phyloP scores from a whole-genome alignment of 441 rosid genomes.

The Eutrema salsugineum region DNA sequence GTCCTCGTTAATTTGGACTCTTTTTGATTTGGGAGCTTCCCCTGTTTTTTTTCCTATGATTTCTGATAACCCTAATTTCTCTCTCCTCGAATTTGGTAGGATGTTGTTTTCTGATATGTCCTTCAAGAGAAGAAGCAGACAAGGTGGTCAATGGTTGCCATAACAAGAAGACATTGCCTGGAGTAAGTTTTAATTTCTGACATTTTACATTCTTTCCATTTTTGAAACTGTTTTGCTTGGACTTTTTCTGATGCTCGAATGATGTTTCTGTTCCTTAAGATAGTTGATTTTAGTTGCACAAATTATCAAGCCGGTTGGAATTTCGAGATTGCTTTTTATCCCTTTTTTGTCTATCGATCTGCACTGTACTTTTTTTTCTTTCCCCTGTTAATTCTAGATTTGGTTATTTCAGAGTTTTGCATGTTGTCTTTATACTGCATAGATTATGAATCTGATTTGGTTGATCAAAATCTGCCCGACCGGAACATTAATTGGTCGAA shows the following conservation, averaged over 20 bases:
- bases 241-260: background rate
- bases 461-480: background rate
- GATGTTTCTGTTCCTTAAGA: background rate
- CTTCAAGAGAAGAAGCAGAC: conserved; percentile 93
- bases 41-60: background rate
- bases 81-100: conserved; percentile 37
- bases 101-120: conserved; percentile 87
- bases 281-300: conserved; percentile 1
- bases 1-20: background rate
- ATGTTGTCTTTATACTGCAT: background rate
- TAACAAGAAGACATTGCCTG: conserved; percentile 87
- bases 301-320: background rate
- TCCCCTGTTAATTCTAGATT: background rate
- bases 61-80: background rate
- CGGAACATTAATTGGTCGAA: background rate
- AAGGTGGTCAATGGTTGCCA: conserved; percentile 82
- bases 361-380: background rate
- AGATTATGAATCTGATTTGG: background rate
- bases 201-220: background rate
- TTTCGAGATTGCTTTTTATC: conserved; percentile 16
- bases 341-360: background rate
- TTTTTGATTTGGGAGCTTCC: background rate
- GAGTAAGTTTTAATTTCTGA: conserved; percentile 64
- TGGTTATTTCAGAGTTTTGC: background rate
- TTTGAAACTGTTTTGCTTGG: background rate